Percentiles rank a stretch among this genome's conserved stretches.
Evolutionary conservation across 129 eudicot species (phyloP).

Genomic region (Helichrysum umbraculigerum): DNA sequence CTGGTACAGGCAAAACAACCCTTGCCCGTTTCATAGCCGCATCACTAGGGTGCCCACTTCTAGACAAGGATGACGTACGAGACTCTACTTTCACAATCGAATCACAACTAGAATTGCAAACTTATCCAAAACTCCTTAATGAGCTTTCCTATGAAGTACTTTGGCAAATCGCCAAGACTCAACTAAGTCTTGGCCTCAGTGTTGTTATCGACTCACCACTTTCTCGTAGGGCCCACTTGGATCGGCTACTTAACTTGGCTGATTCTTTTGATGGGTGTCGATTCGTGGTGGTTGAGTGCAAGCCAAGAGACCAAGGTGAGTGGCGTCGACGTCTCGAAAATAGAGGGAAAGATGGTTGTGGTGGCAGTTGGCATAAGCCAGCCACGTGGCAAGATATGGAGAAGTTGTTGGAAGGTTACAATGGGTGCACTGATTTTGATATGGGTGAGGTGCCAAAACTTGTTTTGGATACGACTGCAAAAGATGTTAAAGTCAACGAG

Average conservation of each 20-base stretch:
- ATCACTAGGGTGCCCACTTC: constrained; percentile 52
- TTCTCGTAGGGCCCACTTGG: constrained; percentile 49
- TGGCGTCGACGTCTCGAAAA: constrained; percentile 67
- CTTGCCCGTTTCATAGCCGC: constrained; percentile 57
- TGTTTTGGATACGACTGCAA: constrained; percentile 57
- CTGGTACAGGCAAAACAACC: constrained; percentile 73
- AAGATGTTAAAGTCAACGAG: constrained; percentile 30
- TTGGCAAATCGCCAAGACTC: constrained; percentile 52
- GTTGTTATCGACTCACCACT: constrained; percentile 77
- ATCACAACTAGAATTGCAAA: constrained; percentile 16
- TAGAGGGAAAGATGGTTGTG: constrained; percentile 46
- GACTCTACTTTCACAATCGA: constrained; percentile 46
- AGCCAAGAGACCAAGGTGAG: constrained; percentile 53
- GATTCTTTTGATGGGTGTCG: constrained; percentile 22
- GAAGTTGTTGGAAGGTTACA: constrained; percentile 58
- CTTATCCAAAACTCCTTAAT: constrained; percentile 39
- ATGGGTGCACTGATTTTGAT: constrained; percentile 62
- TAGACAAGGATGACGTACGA: constrained; percentile 70
- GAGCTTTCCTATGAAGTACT: constrained; percentile 59
- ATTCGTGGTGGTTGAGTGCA: constrained; percentile 59
- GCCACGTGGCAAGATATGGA: constrained; percentile 65
- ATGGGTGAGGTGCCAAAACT: constrained; percentile 53
- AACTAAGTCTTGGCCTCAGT: constrained; percentile 57
- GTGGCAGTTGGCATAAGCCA: constrained; percentile 65
- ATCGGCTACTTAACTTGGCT: constrained; percentile 45